Evolutionary conservation across 2,329 filamentous ascomycete genomes (phyloP).

Genomic region (Colletotrichum eleusines): DNA sequence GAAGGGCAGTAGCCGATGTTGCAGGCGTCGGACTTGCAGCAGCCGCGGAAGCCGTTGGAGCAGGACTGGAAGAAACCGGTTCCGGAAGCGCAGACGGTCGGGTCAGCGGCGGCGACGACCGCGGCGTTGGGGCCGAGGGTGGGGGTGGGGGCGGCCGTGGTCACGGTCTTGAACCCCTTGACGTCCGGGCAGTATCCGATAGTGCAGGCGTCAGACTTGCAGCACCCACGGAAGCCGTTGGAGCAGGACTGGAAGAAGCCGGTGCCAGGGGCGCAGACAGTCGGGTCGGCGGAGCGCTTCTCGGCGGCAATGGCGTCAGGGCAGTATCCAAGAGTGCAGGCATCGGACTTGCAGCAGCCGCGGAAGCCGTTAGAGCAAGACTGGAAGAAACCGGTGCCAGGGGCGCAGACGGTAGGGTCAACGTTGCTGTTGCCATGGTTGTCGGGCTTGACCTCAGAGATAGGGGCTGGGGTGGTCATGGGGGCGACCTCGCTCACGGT

Average conservation of each 20-base stretch:
- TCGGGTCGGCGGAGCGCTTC: background rate
- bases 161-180: background rate
- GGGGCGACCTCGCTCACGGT: too few species aligned
- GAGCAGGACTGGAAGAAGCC: conserved; percentile 37
- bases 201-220: conserved; percentile 31
- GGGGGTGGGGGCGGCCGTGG: background rate
- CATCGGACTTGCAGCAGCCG: conserved; percentile 33
- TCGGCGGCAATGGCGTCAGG: background rate
- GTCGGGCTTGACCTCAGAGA: too few species aligned
- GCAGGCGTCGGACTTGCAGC: conserved; percentile 36
- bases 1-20: conserved; percentile 32
- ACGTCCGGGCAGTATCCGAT: background rate
- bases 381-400: conserved; percentile 34
- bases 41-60: conserved; percentile 31
- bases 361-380: conserved; percentile 28
- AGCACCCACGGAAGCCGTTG: conserved; percentile 34
- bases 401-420: conserved; percentile 8
- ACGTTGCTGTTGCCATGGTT: too few species aligned
- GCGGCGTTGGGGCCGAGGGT: too few species aligned
- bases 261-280: conserved; percentile 31
- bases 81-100: conserved; percentile 26
- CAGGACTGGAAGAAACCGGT: conserved; percentile 37
- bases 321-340: conserved; percentile 31
- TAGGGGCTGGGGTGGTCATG: too few species aligned
- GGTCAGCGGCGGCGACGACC: background rate